Base-by-base conservation (phyloP, 1,139 yeast genomes). In the Spathaspora sp. region DNA sequence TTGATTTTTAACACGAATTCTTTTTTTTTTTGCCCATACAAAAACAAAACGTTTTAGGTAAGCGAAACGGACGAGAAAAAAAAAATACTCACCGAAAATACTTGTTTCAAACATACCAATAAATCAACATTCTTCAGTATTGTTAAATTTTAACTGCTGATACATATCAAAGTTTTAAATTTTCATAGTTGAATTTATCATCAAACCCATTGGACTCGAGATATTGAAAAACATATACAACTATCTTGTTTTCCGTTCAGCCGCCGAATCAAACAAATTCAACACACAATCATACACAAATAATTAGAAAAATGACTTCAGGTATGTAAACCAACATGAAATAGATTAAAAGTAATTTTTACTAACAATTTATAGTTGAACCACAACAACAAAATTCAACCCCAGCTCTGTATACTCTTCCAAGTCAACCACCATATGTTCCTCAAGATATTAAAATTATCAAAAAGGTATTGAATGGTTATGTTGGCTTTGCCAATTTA, bases 401-500 rank as follows among this genome's bases (percentile, higher is more conserved):
- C n/a, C 31, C 31, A 10, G 31, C 13, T 27, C 31, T 27, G 31
- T 4, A 10, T 11, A 4, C 31, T 27, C 31, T 10, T 20, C 23
- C 23, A 20, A 20, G 23, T 10, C 31, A 27, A 31, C 18, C 36
- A 31, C 18, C 36, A 31, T 31, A 31, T 11, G 18, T 18, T 20
- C 39, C 39, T 16, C 71, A 62, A 47, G 82, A 78, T 41, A 68
- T 78, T 46, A 79, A 78, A 60, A 75, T 89, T 50, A 82, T 89
- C 59, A 86, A 86, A 59, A 84, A 95, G 57, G 89, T 89, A 61
- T 81, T 91, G 57, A 87, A 84, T 56, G 95, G 96, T 6, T 91
- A 86, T 65, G 99, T 95, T 49, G 99, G 99, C 3, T 93, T 95
- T 70, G 97, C 98, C 57, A 95, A 91, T 69, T 78, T 95, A 61